phyloP scores from a whole-genome alignment of 2,329 filamentous ascomycete genomes.

The Aspergillus carbonarius region DNA sequence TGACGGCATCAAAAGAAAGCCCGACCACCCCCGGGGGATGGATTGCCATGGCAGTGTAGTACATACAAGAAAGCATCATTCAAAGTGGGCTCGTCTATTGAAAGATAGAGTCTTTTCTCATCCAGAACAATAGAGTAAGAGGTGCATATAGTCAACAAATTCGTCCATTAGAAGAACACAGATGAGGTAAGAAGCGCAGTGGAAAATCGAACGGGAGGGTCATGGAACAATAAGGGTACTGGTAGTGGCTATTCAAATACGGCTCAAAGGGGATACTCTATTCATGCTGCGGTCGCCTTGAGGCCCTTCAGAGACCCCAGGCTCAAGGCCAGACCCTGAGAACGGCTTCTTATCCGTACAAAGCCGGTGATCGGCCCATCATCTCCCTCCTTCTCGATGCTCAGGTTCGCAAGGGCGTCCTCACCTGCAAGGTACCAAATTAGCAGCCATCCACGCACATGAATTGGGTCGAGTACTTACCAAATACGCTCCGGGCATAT shows the following conservation, averaged over 20 bases:
- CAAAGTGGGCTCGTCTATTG: conserved; percentile 18
- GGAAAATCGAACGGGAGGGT: conserved; percentile 23
- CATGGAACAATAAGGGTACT: conserved; percentile 28
- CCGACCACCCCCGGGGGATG: neutral
- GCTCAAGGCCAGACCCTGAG: conserved; percentile 90
- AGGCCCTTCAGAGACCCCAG: conserved; percentile 92
- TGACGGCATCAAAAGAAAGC: neutral
- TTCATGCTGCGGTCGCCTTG: conserved; percentile 62
- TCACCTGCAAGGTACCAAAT: conserved; percentile 64
- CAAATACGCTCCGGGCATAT: conserved; percentile 95
- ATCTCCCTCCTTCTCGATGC: conserved; percentile 95
- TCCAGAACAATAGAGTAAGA: conserved; percentile 28
- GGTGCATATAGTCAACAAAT: conserved; percentile 29
- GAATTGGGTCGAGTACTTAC: conserved; percentile 57
- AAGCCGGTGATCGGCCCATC: conserved; percentile 95
- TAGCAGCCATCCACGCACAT: conserved; percentile 17
- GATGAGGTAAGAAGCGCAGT: conserved; percentile 12
- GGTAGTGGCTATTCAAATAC: conserved; percentile 32
- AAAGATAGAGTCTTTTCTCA: conserved; percentile 22
- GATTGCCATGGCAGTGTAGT: neutral
- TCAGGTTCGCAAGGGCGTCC: conserved; percentile 95
- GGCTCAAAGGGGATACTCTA: conserved; percentile 28
- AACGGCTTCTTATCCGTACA: conserved; percentile 94
- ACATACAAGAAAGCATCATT: neutral
- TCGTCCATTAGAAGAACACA: conserved; percentile 28